A percentile compares a stretch with the other conserved stretches of the same genome.
Evolutionary conservation across 805 yeast genomes (phyloP).

Genomic region (Suhomyces sp.): DNA sequence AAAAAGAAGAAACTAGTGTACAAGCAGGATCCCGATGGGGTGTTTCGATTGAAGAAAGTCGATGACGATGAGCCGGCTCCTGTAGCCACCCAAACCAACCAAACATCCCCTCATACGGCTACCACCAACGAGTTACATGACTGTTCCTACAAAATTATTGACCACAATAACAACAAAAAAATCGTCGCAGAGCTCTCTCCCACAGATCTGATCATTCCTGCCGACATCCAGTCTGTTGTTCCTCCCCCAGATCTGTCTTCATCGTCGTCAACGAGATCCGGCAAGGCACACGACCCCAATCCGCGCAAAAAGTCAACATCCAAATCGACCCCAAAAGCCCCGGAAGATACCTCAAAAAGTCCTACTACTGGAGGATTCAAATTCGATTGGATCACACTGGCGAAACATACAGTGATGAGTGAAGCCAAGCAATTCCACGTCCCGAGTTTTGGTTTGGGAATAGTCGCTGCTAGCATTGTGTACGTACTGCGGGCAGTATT

Average conservation of each 20-base stretch:
- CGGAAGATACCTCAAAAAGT: neutral
- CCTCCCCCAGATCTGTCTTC: neutral
- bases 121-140: constrained; percentile 29
- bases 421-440: constrained; percentile 16
- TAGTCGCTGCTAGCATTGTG: constrained; percentile 20
- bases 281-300: neutral
- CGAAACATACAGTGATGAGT: neutral
- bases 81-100: neutral
- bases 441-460: constrained; percentile 30
- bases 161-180: neutral
- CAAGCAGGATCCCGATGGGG: constrained; percentile 39
- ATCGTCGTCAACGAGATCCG: neutral
- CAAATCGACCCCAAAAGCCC: neutral
- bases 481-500: constrained; percentile 22
- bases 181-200: neutral
- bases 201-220: neutral
- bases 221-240: neutral
- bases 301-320: neutral
- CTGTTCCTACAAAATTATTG: constrained; percentile 27
- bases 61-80: constrained; percentile 8
- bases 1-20: constrained; percentile 31
- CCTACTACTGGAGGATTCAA: neutral
- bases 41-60: constrained; percentile 32
- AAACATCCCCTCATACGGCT: constrained; percentile 15
- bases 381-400: neutral